A percentile compares a stretch with the other conserved stretches of the same genome.
phyloP scores from a whole-genome alignment of 768 basidiomycete species.

The Leccinum variicolor region DNA sequence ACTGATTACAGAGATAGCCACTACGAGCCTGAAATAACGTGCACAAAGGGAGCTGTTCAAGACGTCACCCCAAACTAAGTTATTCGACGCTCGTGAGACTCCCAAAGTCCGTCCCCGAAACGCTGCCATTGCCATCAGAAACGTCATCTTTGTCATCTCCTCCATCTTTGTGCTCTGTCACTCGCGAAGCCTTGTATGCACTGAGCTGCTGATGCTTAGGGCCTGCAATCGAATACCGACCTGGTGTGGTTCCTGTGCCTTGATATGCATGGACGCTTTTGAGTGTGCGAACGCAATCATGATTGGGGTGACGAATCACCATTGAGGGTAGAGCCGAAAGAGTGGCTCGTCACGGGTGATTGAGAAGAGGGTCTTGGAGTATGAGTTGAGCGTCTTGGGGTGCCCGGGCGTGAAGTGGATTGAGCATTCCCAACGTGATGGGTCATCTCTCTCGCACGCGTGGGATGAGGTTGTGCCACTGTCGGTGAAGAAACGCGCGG shows the following conservation, averaged over 20 bases:
- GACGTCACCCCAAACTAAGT: constrained; percentile 3
- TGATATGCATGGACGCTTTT: constrained; percentile 29
- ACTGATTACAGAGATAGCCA: neutral
- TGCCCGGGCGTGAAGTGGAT: constrained; percentile 25
- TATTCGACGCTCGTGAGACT: constrained; percentile 54
- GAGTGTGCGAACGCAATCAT: constrained; percentile 36
- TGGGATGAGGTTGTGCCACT: constrained; percentile 31
- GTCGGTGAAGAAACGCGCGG: constrained; percentile 11
- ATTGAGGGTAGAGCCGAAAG: constrained; percentile 41
- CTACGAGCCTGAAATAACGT: neutral
- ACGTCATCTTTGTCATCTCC: constrained; percentile 28
- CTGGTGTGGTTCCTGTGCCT: constrained; percentile 28
- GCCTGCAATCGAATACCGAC: constrained; percentile 21
- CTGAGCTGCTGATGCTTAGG: constrained; percentile 19
- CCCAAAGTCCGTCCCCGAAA: constrained; percentile 41
- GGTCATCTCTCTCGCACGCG: constrained; percentile 16
- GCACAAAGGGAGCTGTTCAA: constrained; percentile 1
- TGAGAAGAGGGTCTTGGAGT: constrained; percentile 30
- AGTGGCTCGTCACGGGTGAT: constrained; percentile 29
- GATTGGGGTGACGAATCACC: constrained; percentile 45
- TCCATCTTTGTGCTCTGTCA: constrained; percentile 11
- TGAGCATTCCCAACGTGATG: constrained; percentile 13
- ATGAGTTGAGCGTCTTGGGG: constrained; percentile 25
- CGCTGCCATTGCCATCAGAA: constrained; percentile 37
- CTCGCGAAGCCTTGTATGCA: constrained; percentile 17